Conservation (phyloP, 1,284 basidiomycete species). For the Cryptococcus sp. region DNA sequence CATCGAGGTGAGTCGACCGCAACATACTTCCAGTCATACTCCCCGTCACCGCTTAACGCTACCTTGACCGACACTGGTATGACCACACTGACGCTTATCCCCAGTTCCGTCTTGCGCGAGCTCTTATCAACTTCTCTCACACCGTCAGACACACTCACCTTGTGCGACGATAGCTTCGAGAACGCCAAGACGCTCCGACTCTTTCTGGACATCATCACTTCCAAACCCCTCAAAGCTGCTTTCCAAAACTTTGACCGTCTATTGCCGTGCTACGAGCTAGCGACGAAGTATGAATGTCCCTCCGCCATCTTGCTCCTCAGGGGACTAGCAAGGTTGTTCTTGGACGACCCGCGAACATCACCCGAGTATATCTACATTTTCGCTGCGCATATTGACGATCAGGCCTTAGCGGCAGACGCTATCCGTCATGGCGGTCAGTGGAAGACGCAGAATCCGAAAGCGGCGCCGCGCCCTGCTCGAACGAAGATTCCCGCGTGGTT, state of each 20-base stretch:
- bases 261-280: not conserved
- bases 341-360: not conserved
- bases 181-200: not conserved
- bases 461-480: not conserved
- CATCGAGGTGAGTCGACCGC: constrained; percentile 8
- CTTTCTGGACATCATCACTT: not conserved
- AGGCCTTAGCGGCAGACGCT: not conserved
- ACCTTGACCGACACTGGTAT: not conserved
- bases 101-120: constrained; percentile 8
- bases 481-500: not conserved
- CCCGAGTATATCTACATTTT: not conserved
- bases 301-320: not conserved
- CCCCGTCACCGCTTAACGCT: not conserved
- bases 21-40: not conserved
- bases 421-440: not conserved
- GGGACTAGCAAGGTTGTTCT: not conserved
- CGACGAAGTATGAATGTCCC: constrained; percentile 1
- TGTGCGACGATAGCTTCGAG: constrained; percentile 8
- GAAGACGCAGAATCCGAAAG: not conserved
- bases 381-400: not conserved
- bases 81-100: not conserved
- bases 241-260: not conserved
- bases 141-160: not conserved
- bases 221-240: not conserved
- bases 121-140: not conserved